Evolutionary conservation across 2,329 filamentous ascomycete genomes (phyloP).

Genomic region (Paraphaeosphaeria minitans): DNA sequence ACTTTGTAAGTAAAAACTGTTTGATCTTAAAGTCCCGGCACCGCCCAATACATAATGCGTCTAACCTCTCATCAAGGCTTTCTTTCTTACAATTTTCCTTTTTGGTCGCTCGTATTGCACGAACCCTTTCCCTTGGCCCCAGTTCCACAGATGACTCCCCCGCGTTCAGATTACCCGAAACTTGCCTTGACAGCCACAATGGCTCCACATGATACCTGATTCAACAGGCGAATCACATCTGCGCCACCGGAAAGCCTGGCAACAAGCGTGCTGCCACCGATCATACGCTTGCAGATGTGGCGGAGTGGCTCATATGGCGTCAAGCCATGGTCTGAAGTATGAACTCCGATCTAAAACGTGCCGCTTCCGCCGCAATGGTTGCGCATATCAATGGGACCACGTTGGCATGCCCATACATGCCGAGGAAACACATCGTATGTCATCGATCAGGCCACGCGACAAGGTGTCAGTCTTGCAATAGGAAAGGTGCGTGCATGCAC

Average conservation of each 20-base stretch:
- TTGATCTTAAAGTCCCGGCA: not conserved
- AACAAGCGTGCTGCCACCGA: not conserved
- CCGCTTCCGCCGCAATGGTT: not conserved
- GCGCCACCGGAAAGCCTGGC: not conserved
- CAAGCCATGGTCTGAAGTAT: not conserved
- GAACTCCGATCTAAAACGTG: slow-evolving; percentile 2
- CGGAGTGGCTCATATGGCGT: not conserved
- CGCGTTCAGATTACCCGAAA: not conserved
- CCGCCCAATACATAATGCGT: not conserved
- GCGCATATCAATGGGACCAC: not conserved
- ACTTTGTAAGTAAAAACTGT: not conserved
- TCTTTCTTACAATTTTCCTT: not conserved
- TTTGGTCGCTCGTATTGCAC: not conserved
- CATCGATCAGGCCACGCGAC: not conserved
- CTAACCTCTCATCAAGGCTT: not conserved
- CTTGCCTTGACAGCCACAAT: not conserved
- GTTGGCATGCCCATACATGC: not conserved
- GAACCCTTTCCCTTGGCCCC: not conserved
- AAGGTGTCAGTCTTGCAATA: not conserved
- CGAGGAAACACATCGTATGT: not conserved
- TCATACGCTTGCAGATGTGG: not conserved
- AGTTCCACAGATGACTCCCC: not conserved
- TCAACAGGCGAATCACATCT: slow-evolving; percentile 1
- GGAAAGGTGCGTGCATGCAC: not conserved
- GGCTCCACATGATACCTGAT: not conserved